These are phyloP conservation scores for Podospora pseudopauciseta DNA, from an alignment of 495 filamentous ascomycete genomes.

Conservation along the genomic window DNA sequence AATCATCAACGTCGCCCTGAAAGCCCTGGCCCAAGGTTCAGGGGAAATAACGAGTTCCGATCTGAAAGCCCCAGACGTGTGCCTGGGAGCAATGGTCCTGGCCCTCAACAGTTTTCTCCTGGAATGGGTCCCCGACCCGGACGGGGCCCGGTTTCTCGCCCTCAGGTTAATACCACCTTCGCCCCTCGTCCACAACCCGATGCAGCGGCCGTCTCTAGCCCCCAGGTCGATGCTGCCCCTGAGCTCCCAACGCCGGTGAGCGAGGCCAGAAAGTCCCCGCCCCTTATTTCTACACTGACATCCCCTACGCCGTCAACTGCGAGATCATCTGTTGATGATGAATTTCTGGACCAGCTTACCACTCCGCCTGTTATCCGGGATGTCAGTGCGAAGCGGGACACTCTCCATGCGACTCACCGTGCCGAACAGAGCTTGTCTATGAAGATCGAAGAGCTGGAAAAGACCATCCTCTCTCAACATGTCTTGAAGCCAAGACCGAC, in stretches of 20 bases:
- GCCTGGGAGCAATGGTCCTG: not conserved
- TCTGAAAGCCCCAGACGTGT: not conserved
- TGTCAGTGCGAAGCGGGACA: conserved; percentile 44
- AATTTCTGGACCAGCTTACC: conserved; percentile 24
- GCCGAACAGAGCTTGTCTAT: conserved; percentile 42
- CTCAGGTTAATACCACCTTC: not conserved
- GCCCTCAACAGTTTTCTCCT: not conserved
- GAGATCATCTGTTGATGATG: conserved; percentile 20
- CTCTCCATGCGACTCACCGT: conserved; percentile 31
- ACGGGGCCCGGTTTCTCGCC: not conserved
- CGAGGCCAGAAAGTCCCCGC: not conserved
- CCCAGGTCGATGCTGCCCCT: not conserved
- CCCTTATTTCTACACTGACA: conserved; percentile 13
- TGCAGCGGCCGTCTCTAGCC: not conserved
- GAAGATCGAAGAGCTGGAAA: conserved; percentile 44
- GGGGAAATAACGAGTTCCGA: not conserved
- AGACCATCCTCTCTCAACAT: conserved; percentile 28
- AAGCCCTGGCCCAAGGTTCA: conserved; percentile 9
- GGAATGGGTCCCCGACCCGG: not conserved
- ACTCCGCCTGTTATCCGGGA: conserved; percentile 38
- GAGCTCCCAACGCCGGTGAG: not conserved
- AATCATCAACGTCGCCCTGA: not conserved
- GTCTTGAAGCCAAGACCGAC: conserved; percentile 8
- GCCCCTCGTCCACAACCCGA: not conserved
- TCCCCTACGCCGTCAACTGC: conserved; percentile 19